These are phyloP conservation scores for Stentor coeruleus DNA, from an alignment of 73 alveolate species.

Conservation along the genomic window DNA sequence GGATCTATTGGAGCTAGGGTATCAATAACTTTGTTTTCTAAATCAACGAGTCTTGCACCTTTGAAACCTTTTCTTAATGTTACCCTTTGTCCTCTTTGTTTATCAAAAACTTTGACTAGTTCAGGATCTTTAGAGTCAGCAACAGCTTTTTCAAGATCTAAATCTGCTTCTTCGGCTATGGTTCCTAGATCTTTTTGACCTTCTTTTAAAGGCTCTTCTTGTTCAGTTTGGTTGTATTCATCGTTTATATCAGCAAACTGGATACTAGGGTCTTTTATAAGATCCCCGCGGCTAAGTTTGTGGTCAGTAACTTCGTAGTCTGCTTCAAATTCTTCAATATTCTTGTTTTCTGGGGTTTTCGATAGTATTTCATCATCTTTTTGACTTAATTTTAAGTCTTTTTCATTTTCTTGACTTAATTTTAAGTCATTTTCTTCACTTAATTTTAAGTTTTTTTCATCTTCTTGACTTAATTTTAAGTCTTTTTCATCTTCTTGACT, in stretches of 20 bases:
- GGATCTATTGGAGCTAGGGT: background rate
- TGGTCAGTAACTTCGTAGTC: no score
- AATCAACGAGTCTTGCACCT: constrained; percentile 25
- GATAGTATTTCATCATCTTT: background rate
- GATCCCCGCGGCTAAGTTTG: no score
- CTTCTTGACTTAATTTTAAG: background rate
- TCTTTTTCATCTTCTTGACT: background rate
- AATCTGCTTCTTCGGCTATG: background rate
- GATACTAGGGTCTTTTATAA: no score
- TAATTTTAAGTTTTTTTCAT: background rate
- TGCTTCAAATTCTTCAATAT: no score
- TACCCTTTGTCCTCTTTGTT: background rate
- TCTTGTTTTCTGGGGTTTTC: background rate
- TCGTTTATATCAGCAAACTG: no score
- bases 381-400: no score
- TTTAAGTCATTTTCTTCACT: no score
- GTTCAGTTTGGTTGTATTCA: no score
- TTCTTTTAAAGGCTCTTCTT: no score
- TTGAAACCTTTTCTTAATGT: background rate
- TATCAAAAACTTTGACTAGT: background rate
- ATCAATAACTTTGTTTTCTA: background rate
- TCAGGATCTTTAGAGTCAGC: constrained; percentile 8
- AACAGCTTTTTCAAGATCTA: constrained; percentile 15
- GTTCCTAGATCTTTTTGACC: background rate
- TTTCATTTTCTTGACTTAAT: background rate